Conservation (phyloP, 495 filamentous ascomycete genomes). For the Corynascus novoguineensis region DNA sequence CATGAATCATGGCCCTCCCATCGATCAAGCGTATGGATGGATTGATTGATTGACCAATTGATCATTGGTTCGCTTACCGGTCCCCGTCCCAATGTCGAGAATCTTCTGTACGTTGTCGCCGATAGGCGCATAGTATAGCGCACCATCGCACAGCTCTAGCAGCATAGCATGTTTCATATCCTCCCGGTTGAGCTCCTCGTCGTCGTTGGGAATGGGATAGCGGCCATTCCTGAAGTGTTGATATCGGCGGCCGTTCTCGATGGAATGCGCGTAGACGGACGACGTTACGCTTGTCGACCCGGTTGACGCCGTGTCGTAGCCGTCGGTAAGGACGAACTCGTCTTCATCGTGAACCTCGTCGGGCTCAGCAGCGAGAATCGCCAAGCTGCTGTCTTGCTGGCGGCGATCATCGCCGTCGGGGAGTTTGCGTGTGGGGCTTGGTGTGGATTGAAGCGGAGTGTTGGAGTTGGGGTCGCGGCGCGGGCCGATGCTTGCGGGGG, state of each 20-base stretch:
- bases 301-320: conserved; percentile 19
- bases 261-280: conserved; percentile 37
- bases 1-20: not conserved
- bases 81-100: conserved; percentile 51
- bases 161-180: conserved; percentile 43
- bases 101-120: conserved; percentile 37
- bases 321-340: conserved; percentile 30
- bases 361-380: conserved; percentile 18
- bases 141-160: conserved; percentile 36
- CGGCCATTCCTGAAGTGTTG: conserved; percentile 49
- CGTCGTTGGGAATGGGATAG: conserved; percentile 55
- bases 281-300: conserved; percentile 39
- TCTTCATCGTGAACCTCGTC: conserved; percentile 18
- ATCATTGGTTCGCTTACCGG: conserved; percentile 28
- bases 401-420: not conserved
- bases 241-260: conserved; percentile 56
- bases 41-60: not conserved
- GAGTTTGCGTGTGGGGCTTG: not conserved
- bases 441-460: not conserved
- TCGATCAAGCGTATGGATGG: too few relatives aligned
- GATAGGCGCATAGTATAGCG: conserved; percentile 42
- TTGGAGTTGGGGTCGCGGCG: not conserved
- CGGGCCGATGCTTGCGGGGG: not conserved
- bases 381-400: not conserved
- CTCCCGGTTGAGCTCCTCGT: conserved; percentile 44